Evolutionary conservation across 768 basidiomycete species (phyloP).

Genomic region (Lentinula aciculospora): DNA sequence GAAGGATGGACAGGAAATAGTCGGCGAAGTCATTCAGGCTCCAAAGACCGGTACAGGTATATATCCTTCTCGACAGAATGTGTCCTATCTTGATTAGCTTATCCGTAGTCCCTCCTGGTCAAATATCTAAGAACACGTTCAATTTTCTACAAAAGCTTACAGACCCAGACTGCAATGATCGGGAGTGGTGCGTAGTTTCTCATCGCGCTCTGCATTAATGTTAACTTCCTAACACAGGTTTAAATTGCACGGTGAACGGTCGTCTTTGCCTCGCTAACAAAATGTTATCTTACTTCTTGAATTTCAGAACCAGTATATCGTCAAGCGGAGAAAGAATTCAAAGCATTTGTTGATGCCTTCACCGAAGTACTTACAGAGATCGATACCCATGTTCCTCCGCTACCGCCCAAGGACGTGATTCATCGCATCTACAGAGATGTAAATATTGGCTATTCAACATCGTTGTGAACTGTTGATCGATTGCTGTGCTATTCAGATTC

Average conservation of each 20-base stretch:
- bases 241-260: slow-evolving; percentile 58
- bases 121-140: slow-evolving; percentile 81
- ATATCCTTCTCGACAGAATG: slow-evolving; percentile 12
- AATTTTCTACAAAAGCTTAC: slow-evolving; percentile 67
- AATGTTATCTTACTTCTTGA: background rate
- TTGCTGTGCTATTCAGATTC: slow-evolving; percentile 40
- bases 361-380: slow-evolving; percentile 61
- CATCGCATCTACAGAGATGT: slow-evolving; percentile 94
- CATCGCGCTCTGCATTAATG: background rate
- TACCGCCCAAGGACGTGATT: slow-evolving; percentile 60
- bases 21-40: slow-evolving; percentile 74
- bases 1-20: slow-evolving; percentile 62
- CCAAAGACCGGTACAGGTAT: slow-evolving; percentile 78
- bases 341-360: slow-evolving; percentile 71
- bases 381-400: slow-evolving; percentile 78
- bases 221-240: slow-evolving; percentile 50
- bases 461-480: background rate
- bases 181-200: slow-evolving; percentile 56
- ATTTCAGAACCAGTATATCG: slow-evolving; percentile 69
- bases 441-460: background rate
- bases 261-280: background rate
- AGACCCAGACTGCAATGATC: slow-evolving; percentile 77
- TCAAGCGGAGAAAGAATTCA: slow-evolving; percentile 85
- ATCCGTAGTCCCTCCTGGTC: slow-evolving; percentile 68
- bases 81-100: background rate